These are phyloP conservation scores for Entomortierella beljakovae DNA, from an alignment of 192 early-diverging fungal genomes.

Conservation along the genomic window DNA sequence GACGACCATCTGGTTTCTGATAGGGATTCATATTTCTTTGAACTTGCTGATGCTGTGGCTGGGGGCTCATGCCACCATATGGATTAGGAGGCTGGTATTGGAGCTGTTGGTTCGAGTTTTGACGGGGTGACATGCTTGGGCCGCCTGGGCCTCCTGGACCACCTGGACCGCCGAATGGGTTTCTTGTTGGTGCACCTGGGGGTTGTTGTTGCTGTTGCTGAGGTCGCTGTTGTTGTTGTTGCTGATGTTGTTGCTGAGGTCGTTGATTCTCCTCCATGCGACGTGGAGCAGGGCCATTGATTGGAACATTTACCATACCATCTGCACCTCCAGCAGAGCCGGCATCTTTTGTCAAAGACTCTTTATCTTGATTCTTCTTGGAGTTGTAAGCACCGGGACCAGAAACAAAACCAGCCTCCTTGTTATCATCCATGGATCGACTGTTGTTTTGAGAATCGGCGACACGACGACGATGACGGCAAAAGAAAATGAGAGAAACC, in stretches of 20 bases:
- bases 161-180: conserved; percentile 22
- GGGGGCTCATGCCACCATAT: neutral
- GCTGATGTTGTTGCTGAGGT: neutral
- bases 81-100: conserved; percentile 29
- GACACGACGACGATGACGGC: conserved; percentile 35
- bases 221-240: neutral
- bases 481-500: conserved; percentile 22
- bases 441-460: conserved; percentile 5
- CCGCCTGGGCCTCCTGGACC: neutral
- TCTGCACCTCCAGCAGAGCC: conserved; percentile 24
- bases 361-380: conserved; percentile 45
- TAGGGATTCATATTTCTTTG: conserved; percentile 13
- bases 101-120: neutral
- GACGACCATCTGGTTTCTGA: conserved; percentile 22
- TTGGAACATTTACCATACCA: conserved; percentile 13
- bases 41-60: conserved; percentile 14
- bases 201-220: neutral
- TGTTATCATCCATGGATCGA: conserved; percentile 15
- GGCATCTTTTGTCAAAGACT: conserved; percentile 27
- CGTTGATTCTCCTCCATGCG: conserved; percentile 7
- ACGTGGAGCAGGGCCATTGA: neutral
- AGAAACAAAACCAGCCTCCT: conserved; percentile 19
- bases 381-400: too few species aligned
- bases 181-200: conserved; percentile 1
- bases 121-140: conserved; percentile 9